Evolutionary conservation across 192 early-diverging fungal species (phyloP).

Genomic region (Funneliformis mosseae): DNA sequence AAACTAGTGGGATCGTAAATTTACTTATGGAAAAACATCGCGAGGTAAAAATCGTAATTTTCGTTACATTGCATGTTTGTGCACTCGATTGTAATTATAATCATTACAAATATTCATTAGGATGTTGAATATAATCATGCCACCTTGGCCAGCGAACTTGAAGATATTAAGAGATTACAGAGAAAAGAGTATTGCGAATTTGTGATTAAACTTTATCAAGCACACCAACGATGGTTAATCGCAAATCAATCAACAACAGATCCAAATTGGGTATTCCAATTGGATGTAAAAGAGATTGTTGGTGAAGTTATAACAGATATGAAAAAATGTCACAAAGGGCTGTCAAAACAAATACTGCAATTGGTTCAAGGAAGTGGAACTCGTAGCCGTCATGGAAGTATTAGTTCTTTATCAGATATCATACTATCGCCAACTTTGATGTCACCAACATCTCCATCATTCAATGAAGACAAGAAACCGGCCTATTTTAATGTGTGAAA

Average conservation of each 20-base stretch:
- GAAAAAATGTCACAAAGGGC: constrained; percentile 27
- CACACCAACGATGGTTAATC: not conserved
- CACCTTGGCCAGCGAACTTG: constrained; percentile 53
- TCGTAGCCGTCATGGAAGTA: constrained; percentile 27
- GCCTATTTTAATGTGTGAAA: constrained; percentile 15
- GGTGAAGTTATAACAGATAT: constrained; percentile 47
- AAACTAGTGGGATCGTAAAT: not conserved
- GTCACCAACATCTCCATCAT: not conserved
- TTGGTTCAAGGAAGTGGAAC: not conserved
- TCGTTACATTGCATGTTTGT: not conserved
- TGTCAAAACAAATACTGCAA: constrained; percentile 6
- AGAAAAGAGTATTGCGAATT: constrained; percentile 59
- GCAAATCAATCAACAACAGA: not conserved
- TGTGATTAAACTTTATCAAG: constrained; percentile 50
- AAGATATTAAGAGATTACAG: constrained; percentile 51
- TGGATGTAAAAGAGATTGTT: constrained; percentile 59
- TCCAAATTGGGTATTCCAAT: not conserved
- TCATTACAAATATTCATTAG: constrained; percentile 7
- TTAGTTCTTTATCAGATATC: constrained; percentile 23
- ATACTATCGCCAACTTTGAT: constrained; percentile 15
- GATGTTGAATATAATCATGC: constrained; percentile 53
- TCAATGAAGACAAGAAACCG: constrained; percentile 24
- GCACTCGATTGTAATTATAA: no score
- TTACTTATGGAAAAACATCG: not conserved
- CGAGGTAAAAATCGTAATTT: not conserved